Base-by-base conservation (phyloP, 768 basidiomycete genomes). In the Nidularia sp. region DNA sequence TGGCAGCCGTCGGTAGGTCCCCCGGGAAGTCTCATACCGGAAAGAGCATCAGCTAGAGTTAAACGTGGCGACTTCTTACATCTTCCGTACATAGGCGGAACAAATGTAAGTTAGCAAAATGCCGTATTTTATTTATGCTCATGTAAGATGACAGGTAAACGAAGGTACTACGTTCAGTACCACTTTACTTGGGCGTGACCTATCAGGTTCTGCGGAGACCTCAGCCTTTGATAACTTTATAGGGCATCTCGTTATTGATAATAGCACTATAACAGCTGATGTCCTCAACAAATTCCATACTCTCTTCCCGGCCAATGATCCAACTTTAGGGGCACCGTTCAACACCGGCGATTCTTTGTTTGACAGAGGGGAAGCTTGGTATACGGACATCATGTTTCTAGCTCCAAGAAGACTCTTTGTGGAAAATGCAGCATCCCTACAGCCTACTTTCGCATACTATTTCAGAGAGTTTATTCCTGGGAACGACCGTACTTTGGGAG, bases 401-500 rank as follows among this genome's bases (percentile, higher is more conserved):
- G 70, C 75, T 0, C 71, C 79, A 0, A 60, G 81, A 32, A 66
- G 82, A 36, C 65, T 77, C 43, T 78, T 83, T 49, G 77, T 81
- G 52, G 66, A 76, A 22, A 68, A 75, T 42, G 81, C 74, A 0
- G 72, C 81, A 2, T 54, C 69, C 0, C 54, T 69, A 25, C 79
- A 80, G 55, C 73, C 75, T 0, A 72, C 77, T 57, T 85, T 75
- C 62, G 78, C 65, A 0, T 84, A 85, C 49, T 72, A 74, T 55
- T 84, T 84, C 57, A 67, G 63, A 13, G 80, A 84, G 60, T 79
- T 81, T 34, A 76, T 85, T 48, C 81, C 81, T 0, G 83, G 81
- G 6, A 73, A 80, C 49, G 62, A 76, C 49, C 68, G 72, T 3
- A 58, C 64, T 2, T 51, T 75, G 1, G 82, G 84, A 58, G 80